These are phyloP conservation scores for Urtica urens DNA, from an alignment of 306 rosid genomes.

Conservation along the genomic window DNA sequence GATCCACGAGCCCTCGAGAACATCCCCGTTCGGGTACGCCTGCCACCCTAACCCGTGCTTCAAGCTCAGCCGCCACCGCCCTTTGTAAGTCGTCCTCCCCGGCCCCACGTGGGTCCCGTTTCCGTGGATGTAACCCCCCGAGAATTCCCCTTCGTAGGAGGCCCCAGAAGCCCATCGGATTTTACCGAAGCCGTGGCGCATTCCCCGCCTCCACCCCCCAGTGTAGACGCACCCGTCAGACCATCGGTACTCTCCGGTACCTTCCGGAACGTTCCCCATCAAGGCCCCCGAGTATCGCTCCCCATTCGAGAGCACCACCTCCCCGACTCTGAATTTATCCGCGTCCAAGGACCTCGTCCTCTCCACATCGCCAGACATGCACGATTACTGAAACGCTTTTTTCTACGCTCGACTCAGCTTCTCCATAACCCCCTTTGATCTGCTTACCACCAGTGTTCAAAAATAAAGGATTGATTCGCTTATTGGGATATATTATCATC, in stretches of 20 bases:
- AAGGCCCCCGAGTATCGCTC: slow-evolving; percentile 71
- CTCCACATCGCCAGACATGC: slow-evolving; percentile 99
- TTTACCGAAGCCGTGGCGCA: slow-evolving; percentile 78
- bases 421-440: slow-evolving; percentile 32
- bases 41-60: slow-evolving; percentile 92
- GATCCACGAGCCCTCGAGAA: slow-evolving; percentile 94
- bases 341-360: slow-evolving; percentile 73
- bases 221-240: slow-evolving; percentile 77
- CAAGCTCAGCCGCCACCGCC: slow-evolving; percentile 84
- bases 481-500: neutral
- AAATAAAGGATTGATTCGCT: slow-evolving; percentile 4
- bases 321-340: slow-evolving; percentile 56
- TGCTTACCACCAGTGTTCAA: slow-evolving; percentile 1
- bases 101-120: slow-evolving; percentile 57
- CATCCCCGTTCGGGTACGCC: slow-evolving; percentile 79
- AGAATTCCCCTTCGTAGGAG: slow-evolving; percentile 73
- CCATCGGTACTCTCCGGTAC: slow-evolving; percentile 78
- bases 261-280: slow-evolving; percentile 76
- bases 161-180: slow-evolving; percentile 62
- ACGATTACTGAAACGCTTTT: slow-evolving; percentile 53
- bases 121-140: slow-evolving; percentile 88
- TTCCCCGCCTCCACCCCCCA: slow-evolving; percentile 98
- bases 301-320: slow-evolving; percentile 50
- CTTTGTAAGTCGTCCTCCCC: slow-evolving; percentile 56
- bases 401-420: slow-evolving; percentile 24